Evolutionary conservation across 2,329 filamentous ascomycete species (phyloP).

Genomic region (Curvularia spicifera): DNA sequence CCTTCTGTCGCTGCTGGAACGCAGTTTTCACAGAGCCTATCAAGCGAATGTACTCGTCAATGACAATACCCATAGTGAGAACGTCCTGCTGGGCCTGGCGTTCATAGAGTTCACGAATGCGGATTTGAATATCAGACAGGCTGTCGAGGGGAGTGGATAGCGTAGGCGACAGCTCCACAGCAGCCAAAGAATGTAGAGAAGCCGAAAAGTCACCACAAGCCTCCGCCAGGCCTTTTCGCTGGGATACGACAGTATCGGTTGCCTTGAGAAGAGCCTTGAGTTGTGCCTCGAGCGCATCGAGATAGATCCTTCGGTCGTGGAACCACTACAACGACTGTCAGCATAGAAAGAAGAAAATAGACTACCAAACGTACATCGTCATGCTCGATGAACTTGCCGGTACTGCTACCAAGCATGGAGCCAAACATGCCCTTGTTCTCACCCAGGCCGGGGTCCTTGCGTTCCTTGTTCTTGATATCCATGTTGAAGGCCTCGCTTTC

Average conservation of each 20-base stretch:
- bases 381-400: conserved; percentile 91
- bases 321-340: conserved; percentile 73
- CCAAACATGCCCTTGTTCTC: conserved; percentile 96
- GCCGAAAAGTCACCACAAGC: conserved; percentile 91
- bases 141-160: conserved; percentile 89
- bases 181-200: conserved; percentile 88
- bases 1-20: conserved; percentile 90
- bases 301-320: conserved; percentile 91
- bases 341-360: not conserved
- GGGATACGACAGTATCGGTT: conserved; percentile 88
- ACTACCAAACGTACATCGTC: conserved; percentile 73
- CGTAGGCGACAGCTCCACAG: conserved; percentile 87
- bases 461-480: conserved; percentile 97
- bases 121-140: conserved; percentile 89
- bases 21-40: conserved; percentile 95
- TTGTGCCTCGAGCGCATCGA: conserved; percentile 92
- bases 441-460: conserved; percentile 80
- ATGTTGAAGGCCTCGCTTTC: conserved; percentile 96
- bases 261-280: conserved; percentile 89
- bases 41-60: conserved; percentile 96
- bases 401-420: conserved; percentile 75
- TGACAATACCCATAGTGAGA: conserved; percentile 93
- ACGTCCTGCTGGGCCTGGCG: conserved; percentile 97
- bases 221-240: conserved; percentile 92
- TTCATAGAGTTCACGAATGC: conserved; percentile 93